Conservation (phyloP, 257 asterid species). For the Solanum chmielewskii region DNA sequence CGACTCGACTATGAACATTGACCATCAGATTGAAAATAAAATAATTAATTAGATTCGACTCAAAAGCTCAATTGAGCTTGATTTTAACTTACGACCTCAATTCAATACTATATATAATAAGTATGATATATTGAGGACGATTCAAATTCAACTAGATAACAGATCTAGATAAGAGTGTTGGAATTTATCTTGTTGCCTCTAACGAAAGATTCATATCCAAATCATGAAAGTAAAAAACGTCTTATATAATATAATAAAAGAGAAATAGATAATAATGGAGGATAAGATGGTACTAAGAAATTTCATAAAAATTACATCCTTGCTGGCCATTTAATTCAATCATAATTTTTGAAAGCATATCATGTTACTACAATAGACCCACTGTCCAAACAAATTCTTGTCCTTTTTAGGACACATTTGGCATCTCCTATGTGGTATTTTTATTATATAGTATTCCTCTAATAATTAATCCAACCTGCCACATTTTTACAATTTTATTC, state of each 20-base stretch:
- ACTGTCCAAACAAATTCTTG: slow-evolving; percentile 7
- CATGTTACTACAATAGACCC: slow-evolving; percentile 17
- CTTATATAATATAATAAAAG: background rate
- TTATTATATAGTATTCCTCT: background rate
- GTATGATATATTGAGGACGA: background rate
- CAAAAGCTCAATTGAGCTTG: background rate
- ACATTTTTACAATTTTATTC: background rate
- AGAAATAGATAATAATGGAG: background rate
- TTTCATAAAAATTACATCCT: background rate
- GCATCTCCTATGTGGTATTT: slow-evolving; percentile 8
- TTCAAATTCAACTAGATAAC: background rate
- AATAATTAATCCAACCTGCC: background rate
- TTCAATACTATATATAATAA: background rate
- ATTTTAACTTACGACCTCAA: background rate
- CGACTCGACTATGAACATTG: background rate
- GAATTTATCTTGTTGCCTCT: background rate
- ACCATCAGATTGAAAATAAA: background rate
- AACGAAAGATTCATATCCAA: background rate
- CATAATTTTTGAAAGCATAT: slow-evolving; percentile 5
- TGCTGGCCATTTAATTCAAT: slow-evolving; percentile 8
- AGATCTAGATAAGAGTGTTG: background rate
- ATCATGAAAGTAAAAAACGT: background rate
- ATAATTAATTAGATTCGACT: background rate
- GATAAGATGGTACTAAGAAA: background rate
- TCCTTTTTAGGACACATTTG: slow-evolving; percentile 7